Evolutionary conservation across 2,329 filamentous ascomycete genomes (phyloP).

Genomic region (Ascochyta koolunga): DNA sequence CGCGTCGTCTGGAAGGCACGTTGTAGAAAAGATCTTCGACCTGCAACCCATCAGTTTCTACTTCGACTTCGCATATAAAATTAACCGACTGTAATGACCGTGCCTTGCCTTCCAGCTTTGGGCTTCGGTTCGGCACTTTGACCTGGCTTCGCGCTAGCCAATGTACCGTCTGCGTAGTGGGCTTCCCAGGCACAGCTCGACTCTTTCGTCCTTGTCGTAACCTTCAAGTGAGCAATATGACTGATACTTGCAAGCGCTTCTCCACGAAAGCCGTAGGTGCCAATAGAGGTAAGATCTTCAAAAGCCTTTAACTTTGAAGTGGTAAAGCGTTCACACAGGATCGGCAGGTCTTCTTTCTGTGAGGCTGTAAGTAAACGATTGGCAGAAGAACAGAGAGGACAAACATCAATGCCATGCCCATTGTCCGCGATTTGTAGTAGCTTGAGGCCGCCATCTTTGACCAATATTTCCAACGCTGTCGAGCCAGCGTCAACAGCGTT

Average conservation of each 20-base stretch:
- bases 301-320: slow-evolving; percentile 95
- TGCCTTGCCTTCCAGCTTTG: slow-evolving; percentile 84
- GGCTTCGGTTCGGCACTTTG: slow-evolving; percentile 85
- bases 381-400: slow-evolving; percentile 32
- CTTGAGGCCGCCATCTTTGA: slow-evolving; percentile 95
- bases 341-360: slow-evolving; percentile 86
- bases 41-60: slow-evolving; percentile 41
- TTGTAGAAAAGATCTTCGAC: slow-evolving; percentile 98
- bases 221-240: slow-evolving; percentile 93
- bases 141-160: slow-evolving; percentile 84
- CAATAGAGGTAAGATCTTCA: slow-evolving; percentile 87
- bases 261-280: slow-evolving; percentile 96
- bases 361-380: slow-evolving; percentile 13
- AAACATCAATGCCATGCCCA: slow-evolving; percentile 89
- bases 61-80: background rate
- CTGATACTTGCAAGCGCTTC: slow-evolving; percentile 97
- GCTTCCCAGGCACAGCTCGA: slow-evolving; percentile 91
- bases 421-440: slow-evolving; percentile 97
- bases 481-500: slow-evolving; percentile 98
- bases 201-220: slow-evolving; percentile 90
- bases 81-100: slow-evolving; percentile 76
- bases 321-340: slow-evolving; percentile 94
- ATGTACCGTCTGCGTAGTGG: slow-evolving; percentile 81
- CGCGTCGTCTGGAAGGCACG: slow-evolving; percentile 82
- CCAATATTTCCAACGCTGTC: slow-evolving; percentile 85